Base-by-base conservation (phyloP, 495 filamentous ascomycete species). In the Immersiella caudata region DNA sequence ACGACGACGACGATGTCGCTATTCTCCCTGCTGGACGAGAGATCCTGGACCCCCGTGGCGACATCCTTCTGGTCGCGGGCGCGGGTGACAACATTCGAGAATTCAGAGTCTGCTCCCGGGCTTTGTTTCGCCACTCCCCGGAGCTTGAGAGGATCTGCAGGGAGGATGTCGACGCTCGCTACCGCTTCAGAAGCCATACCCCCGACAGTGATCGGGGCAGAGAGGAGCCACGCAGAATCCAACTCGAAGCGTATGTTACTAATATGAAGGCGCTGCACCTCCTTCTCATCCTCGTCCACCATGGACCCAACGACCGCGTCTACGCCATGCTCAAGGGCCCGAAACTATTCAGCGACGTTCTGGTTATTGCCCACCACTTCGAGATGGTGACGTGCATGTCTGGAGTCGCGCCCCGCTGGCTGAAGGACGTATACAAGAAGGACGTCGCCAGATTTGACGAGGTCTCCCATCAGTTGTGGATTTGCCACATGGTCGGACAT, bases 341-440 rank as follows among this genome's bases (percentile, higher is more conserved):
- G 5, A 26, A 55, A 46, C 57, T 62, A 46, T 50, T 67, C 9
- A 58, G 51, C 33, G 65, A 67, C 21, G 57, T 67, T 12, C 55
- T 67, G n/a, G 46, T 40, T 12, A 27, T 56, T 1, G 54, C 65
- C 11, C 57, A 61, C 20, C 65, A 62, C 9, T 67, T 55, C 46
- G 26, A 62, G 4, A 67, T 67, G 65, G 55, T 59, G 11, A 8
- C 35, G 0, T 67, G 65, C 50, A 58, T 67, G n/a, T 26, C 65
- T 2, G 36, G 46, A 0, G 21, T 67, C 20, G 57, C 58, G 16
- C 56, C 11, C 5, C 9, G 16, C 2, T 46, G 40, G 40, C 9
- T 46, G 5, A 46, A 46, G 40, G 16, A 46, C 2, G 40, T 46
- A 2, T 46, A 46, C 40, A 18, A 14, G 9, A 12, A 12, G 40